phyloP scores from a whole-genome alignment of 225 moss, liverwort and hornwort genomes.

The Rhytidiadelphus loreus region DNA sequence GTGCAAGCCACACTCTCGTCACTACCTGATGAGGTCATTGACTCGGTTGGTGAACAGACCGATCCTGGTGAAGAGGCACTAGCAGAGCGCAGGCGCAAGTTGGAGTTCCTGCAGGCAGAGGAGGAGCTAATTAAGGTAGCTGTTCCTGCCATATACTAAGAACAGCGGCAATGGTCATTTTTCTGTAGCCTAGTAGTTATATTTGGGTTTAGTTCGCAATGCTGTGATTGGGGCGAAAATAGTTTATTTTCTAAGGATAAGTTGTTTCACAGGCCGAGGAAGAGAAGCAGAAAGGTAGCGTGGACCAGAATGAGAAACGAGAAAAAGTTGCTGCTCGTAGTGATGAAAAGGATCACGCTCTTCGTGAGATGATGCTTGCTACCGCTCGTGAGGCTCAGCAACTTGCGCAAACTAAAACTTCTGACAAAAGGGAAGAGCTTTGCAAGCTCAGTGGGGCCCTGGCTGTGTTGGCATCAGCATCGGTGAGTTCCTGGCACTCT shows the following conservation, averaged over 20 bases:
- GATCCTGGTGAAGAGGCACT: slow-evolving; percentile 66
- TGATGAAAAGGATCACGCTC: slow-evolving; percentile 42
- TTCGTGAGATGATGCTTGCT: slow-evolving; percentile 56
- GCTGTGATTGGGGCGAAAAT: not conserved
- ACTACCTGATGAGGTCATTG: slow-evolving; percentile 92
- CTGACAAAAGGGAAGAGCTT: slow-evolving; percentile 76
- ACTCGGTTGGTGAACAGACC: slow-evolving; percentile 61
- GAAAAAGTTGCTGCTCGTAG: slow-evolving; percentile 22
- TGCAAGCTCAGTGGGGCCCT: slow-evolving; percentile 97
- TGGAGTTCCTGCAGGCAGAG: slow-evolving; percentile 77
- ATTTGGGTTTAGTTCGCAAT: not conserved
- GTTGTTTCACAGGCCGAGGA: slow-evolving; percentile 45
- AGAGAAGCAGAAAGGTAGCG: slow-evolving; percentile 43
- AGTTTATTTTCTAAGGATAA: not conserved
- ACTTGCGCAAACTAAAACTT: slow-evolving; percentile 58
- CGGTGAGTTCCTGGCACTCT: slow-evolving; percentile 30
- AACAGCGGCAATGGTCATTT: not conserved
- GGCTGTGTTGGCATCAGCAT: slow-evolving; percentile 95
- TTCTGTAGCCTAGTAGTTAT: not conserved
- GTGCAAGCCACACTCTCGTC: slow-evolving; percentile 98
- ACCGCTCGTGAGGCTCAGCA: slow-evolving; percentile 68
- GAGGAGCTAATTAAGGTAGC: slow-evolving; percentile 85
- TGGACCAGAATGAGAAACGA: slow-evolving; percentile 32
- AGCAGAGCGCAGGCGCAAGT: slow-evolving; percentile 89
- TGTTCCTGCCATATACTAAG: not conserved